Evolutionary conservation across 768 basidiomycete genomes (phyloP).

Genomic region (Dioszegia aurantiaca): DNA sequence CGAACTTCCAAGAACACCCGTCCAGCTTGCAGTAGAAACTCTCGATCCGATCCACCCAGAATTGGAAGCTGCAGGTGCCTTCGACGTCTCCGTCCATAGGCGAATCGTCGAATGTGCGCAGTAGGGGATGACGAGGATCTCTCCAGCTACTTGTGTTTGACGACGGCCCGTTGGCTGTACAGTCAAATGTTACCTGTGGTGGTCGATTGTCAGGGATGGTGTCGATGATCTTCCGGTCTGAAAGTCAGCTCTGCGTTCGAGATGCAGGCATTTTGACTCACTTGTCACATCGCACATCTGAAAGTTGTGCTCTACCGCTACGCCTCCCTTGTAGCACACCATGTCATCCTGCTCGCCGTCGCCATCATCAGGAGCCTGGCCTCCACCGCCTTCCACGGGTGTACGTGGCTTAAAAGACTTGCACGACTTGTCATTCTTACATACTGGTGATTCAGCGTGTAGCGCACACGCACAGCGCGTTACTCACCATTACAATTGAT

Average conservation of each 20-base stretch:
- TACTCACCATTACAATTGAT: slow-evolving; percentile 92
- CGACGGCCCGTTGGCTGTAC: slow-evolving; percentile 54
- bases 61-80: slow-evolving; percentile 84
- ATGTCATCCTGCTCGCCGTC: slow-evolving; percentile 62
- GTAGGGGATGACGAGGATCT: slow-evolving; percentile 22
- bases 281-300: slow-evolving; percentile 99
- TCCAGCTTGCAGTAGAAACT: slow-evolving; percentile 92
- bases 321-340: slow-evolving; percentile 90
- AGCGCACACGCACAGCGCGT: background rate
- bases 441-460: slow-evolving; percentile 60
- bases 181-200: slow-evolving; percentile 95
- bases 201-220: slow-evolving; percentile 78
- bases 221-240: slow-evolving; percentile 92
- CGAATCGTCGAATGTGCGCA: slow-evolving; percentile 20
- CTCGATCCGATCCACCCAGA: slow-evolving; percentile 93
- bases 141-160: slow-evolving; percentile 28
- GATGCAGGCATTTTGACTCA: slow-evolving; percentile 54
- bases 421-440: slow-evolving; percentile 77
- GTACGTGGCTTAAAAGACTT: slow-evolving; percentile 63
- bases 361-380: slow-evolving; percentile 19
- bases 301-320: slow-evolving; percentile 90
- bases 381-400: slow-evolving; percentile 17
- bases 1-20: slow-evolving; percentile 58
- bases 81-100: slow-evolving; percentile 55
- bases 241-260: background rate